These are phyloP conservation scores for Taiozyma sp. DNA, from an alignment of 1,139 yeast genomes.

Conservation along the genomic window DNA sequence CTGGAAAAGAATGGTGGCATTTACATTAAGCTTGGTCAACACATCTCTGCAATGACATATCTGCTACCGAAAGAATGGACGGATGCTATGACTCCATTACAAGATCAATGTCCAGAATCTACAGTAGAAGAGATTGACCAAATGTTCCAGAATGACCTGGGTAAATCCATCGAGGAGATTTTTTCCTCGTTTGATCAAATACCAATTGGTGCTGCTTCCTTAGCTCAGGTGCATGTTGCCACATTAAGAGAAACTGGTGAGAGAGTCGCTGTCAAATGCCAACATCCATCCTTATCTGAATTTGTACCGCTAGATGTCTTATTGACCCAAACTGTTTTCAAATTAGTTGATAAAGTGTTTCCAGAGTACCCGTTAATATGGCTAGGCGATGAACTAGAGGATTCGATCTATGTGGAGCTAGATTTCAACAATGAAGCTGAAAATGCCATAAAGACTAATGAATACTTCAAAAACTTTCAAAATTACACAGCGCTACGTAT, in stretches of 20 bases:
- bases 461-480: slow-evolving; percentile 54
- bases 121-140: slow-evolving; percentile 59
- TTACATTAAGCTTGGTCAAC: slow-evolving; percentile 93
- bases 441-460: slow-evolving; percentile 65
- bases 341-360: slow-evolving; percentile 67
- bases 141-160: slow-evolving; percentile 66
- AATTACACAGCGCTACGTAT: slow-evolving; percentile 69
- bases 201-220: slow-evolving; percentile 93
- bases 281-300: slow-evolving; percentile 83
- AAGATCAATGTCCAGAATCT: slow-evolving; percentile 84
- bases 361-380: slow-evolving; percentile 93
- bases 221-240: slow-evolving; percentile 94
- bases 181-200: slow-evolving; percentile 60
- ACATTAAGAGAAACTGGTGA: slow-evolving; percentile 52
- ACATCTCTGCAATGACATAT: slow-evolving; percentile 86
- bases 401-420: slow-evolving; percentile 80
- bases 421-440: slow-evolving; percentile 83
- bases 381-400: slow-evolving; percentile 89
- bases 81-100: slow-evolving; percentile 86
- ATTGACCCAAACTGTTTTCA: slow-evolving; percentile 72
- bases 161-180: slow-evolving; percentile 52
- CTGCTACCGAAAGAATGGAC: slow-evolving; percentile 94
- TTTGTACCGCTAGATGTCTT: slow-evolving; percentile 88
- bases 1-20: slow-evolving; percentile 86
- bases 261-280: slow-evolving; percentile 89